A percentile compares a stretch with the other conserved stretches of the same genome.
phyloP scores from a whole-genome alignment of 139 green algal species.

The Tetradesmus obliquus region DNA sequence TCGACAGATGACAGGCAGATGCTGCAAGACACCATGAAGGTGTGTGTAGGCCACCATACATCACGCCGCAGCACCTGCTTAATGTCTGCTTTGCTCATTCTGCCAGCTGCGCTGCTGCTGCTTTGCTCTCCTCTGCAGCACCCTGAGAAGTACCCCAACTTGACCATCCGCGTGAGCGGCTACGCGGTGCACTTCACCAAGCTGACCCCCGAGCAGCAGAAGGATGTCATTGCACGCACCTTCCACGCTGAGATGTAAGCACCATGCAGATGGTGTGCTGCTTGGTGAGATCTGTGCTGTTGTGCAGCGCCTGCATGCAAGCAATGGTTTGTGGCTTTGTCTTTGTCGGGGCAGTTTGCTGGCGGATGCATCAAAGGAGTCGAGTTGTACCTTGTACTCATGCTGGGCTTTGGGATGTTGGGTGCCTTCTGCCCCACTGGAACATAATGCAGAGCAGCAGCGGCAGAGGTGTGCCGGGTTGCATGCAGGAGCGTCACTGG shows the following conservation, averaged over 20 bases:
- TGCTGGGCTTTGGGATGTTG: too few relatives aligned
- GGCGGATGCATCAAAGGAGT: too few relatives aligned
- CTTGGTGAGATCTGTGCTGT: background rate
- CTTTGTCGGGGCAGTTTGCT: too few relatives aligned
- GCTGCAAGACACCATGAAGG: conserved; percentile 77
- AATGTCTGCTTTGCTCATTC: background rate
- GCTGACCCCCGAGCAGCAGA: conserved; percentile 77
- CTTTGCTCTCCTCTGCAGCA: conserved; percentile 37
- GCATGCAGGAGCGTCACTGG: too few relatives aligned
- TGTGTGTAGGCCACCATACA: background rate
- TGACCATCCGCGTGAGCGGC: conserved; percentile 81
- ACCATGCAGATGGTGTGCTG: background rate
- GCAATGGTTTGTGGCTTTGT: too few relatives aligned
- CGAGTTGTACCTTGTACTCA: too few relatives aligned
- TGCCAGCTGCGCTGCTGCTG: background rate
- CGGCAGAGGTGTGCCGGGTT: too few relatives aligned
- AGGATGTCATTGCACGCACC: conserved; percentile 40
- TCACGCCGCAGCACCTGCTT: background rate
- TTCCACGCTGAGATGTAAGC: conserved; percentile 41
- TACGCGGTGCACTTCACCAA: conserved; percentile 81
- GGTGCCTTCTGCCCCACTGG: too few relatives aligned
- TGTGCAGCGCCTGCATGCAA: too few relatives aligned
- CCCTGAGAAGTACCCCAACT: conserved; percentile 79
- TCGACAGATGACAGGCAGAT: conserved; percentile 65
- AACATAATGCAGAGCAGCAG: too few relatives aligned